Evolutionary conservation across 805 yeast species (phyloP).

Genomic region (Wickerhamia fluorescens): DNA sequence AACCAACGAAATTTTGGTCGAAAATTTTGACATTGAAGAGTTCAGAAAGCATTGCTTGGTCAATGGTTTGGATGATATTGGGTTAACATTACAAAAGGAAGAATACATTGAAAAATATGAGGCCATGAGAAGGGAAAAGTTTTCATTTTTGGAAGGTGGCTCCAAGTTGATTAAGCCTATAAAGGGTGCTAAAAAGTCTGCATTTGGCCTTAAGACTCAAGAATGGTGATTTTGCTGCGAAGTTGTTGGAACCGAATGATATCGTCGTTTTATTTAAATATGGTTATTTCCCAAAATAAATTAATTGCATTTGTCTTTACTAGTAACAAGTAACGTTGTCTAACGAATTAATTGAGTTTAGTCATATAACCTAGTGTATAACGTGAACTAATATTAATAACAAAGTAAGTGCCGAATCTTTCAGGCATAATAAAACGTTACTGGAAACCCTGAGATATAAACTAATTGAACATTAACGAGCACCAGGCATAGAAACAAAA

Average conservation of each 20-base stretch:
- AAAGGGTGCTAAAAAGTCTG: slow-evolving; percentile 60
- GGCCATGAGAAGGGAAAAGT: slow-evolving; percentile 64
- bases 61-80: slow-evolving; percentile 95
- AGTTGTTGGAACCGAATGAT: background rate
- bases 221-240: slow-evolving; percentile 49
- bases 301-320: too few species aligned
- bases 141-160: slow-evolving; percentile 92
- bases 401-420: too few species aligned
- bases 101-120: slow-evolving; percentile 69
- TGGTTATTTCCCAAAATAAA: too few species aligned
- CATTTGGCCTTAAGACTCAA: slow-evolving; percentile 60
- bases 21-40: slow-evolving; percentile 77
- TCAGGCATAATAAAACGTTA: too few species aligned
- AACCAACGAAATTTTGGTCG: slow-evolving; percentile 54
- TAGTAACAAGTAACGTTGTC: too few species aligned
- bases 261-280: too few species aligned
- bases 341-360: too few species aligned
- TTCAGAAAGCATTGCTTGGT: slow-evolving; percentile 93
- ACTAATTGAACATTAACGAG: too few species aligned
- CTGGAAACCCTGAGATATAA: too few species aligned
- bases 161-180: slow-evolving; percentile 60
- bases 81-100: slow-evolving; percentile 88
- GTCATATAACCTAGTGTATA: too few species aligned
- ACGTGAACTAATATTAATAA: too few species aligned
- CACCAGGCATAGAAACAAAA: too few species aligned